These are phyloP conservation scores for Clarireedia hainanense DNA, from an alignment of 2,329 filamentous ascomycete genomes.

Conservation along the genomic window DNA sequence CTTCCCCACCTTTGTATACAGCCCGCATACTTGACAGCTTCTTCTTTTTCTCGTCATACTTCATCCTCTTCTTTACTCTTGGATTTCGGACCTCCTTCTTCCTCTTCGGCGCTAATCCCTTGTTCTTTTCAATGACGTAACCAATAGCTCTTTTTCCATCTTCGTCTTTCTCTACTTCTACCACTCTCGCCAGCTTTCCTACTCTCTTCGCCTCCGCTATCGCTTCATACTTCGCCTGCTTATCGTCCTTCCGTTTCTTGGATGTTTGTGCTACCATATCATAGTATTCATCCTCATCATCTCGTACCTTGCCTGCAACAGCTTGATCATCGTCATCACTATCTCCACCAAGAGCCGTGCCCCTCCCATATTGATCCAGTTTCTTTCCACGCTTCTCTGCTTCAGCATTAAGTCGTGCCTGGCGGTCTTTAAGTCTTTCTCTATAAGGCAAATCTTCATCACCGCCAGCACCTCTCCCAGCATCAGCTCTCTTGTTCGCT, in stretches of 20 bases:
- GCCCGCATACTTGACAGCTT: constrained; percentile 83
- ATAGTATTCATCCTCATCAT: constrained; percentile 70
- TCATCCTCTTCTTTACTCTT: constrained; percentile 95
- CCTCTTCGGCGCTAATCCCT: constrained; percentile 79
- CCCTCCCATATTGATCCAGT: constrained; percentile 52
- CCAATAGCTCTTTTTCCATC: constrained; percentile 90
- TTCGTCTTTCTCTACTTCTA: constrained; percentile 60
- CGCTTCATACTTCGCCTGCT: constrained; percentile 49
- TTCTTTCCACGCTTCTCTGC: constrained; percentile 75
- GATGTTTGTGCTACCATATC: constrained; percentile 69
- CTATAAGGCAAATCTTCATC: constrained; percentile 81
- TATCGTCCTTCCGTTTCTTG: constrained; percentile 67
- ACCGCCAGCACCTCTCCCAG: constrained; percentile 66
- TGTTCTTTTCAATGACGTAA: constrained; percentile 96
- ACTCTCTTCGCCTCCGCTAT: constrained; percentile 51
- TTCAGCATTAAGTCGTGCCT: constrained; percentile 79
- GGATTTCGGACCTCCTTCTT: constrained; percentile 95
- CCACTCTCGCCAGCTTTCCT: constrained; percentile 54
- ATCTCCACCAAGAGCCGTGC: constrained; percentile 55
- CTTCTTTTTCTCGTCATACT: constrained; percentile 96
- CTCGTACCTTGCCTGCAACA: constrained; percentile 32
- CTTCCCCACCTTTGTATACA: constrained; percentile 78
- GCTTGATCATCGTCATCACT: constrained; percentile 31
- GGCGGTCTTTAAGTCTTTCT: constrained; percentile 78
- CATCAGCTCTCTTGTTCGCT: constrained; percentile 71